Evolutionary conservation across 2,329 filamentous ascomycete species (phyloP).

Genomic region (Dactylella cylindrospora): DNA sequence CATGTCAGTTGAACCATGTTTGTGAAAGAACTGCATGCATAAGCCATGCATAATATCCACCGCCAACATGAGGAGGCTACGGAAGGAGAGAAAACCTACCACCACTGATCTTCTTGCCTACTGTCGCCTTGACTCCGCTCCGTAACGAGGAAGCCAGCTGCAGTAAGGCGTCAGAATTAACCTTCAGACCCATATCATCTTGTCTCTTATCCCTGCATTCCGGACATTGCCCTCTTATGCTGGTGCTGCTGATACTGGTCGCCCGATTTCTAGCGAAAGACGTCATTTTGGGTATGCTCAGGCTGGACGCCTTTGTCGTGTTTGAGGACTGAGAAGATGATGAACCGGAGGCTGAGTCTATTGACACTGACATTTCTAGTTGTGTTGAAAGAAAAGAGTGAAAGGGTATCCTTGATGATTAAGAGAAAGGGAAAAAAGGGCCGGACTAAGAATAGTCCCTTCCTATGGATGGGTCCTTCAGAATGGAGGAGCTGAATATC

Average conservation of each 20-base stretch:
- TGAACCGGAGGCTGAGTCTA: slow-evolving; percentile 24
- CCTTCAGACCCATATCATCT: slow-evolving; percentile 38
- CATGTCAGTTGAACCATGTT: not conserved
- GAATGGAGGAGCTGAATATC: no score
- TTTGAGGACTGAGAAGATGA: slow-evolving; percentile 35
- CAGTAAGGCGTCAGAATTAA: slow-evolving; percentile 27
- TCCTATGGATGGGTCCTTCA: no score
- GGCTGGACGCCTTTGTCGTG: slow-evolving; percentile 36
- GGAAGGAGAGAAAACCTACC: slow-evolving; percentile 7
- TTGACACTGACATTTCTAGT: no score
- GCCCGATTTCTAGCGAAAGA: slow-evolving; percentile 11
- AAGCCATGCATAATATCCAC: not conserved
- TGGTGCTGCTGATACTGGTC: slow-evolving; percentile 35
- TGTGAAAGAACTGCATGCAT: slow-evolving; percentile 1
- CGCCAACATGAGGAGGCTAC: not conserved
- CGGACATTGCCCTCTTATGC: slow-evolving; percentile 34
- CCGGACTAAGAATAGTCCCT: no score
- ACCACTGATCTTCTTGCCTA: slow-evolving; percentile 20
- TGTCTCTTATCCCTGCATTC: slow-evolving; percentile 39
- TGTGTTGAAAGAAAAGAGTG: no score
- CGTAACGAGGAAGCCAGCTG: slow-evolving; percentile 24
- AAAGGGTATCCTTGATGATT: no score
- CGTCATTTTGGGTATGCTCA: slow-evolving; percentile 27
- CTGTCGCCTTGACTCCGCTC: slow-evolving; percentile 2
- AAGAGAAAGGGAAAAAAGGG: no score